phyloP scores from a whole-genome alignment of 2,329 filamentous ascomycete species.

The Ascochyta lentis region DNA sequence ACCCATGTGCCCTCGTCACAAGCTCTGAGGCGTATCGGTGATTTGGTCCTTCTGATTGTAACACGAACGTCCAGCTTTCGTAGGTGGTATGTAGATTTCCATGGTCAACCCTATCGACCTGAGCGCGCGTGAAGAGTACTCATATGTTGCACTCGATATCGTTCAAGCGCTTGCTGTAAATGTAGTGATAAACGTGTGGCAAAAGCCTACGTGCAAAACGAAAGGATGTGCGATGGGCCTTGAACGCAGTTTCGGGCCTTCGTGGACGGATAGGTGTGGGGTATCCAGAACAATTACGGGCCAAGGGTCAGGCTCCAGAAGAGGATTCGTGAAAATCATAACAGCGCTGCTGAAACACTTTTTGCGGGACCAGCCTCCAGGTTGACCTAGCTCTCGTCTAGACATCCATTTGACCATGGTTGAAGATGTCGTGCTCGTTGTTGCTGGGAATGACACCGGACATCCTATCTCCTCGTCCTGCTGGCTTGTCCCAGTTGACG shows the following conservation, averaged over 20 bases:
- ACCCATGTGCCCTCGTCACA: not conserved
- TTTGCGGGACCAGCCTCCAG: conserved; percentile 28
- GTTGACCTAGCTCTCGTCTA: conserved; percentile 22
- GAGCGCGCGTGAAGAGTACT: conserved; percentile 2
- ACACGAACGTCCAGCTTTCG: conserved; percentile 5
- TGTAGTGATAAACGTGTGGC: conserved; percentile 13
- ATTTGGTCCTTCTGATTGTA: not conserved
- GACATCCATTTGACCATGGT: conserved; percentile 49
- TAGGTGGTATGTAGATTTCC: conserved; percentile 21
- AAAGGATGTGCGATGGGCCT: conserved; percentile 25
- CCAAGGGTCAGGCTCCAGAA: conserved; percentile 1
- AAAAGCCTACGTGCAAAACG: conserved; percentile 19
- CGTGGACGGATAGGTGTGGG: conserved; percentile 25
- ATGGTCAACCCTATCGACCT: not conserved
- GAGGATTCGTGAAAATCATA: conserved; percentile 17
- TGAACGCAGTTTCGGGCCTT: conserved; percentile 33
- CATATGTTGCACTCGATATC: not conserved
- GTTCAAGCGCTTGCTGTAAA: conserved; percentile 8
- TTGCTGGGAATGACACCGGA: conserved; percentile 57
- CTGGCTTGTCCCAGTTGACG: conserved; percentile 50
- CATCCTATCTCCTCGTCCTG: conserved; percentile 57
- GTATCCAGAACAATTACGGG: conserved; percentile 36
- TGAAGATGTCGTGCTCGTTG: conserved; percentile 58
- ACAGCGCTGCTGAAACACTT: conserved; percentile 41
- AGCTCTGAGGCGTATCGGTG: conserved; percentile 2